Conservation (phyloP, 306 rosid species). For the Prunus fruticosa region DNA sequence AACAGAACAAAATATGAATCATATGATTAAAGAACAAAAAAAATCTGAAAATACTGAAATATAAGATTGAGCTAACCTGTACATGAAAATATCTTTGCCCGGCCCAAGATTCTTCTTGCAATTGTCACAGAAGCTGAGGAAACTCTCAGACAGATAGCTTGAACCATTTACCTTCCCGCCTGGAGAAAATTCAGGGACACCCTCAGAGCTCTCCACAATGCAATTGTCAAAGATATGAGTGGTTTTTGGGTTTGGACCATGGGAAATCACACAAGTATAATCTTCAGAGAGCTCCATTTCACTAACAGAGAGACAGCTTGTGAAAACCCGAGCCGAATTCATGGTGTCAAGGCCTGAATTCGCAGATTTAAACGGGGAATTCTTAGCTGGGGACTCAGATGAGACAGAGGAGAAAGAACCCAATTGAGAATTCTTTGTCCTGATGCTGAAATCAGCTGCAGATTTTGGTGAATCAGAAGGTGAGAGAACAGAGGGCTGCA, state of each 20-base stretch:
- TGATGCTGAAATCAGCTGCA: conserved; percentile 30
- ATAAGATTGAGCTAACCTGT: conserved; percentile 52
- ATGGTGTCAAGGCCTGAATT: conserved; percentile 25
- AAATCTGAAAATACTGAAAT: neutral
- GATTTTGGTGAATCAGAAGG: conserved; percentile 37
- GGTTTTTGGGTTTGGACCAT: conserved; percentile 78
- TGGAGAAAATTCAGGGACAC: conserved; percentile 37
- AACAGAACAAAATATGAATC: neutral
- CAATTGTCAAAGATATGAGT: conserved; percentile 74
- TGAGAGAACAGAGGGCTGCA: conserved; percentile 20
- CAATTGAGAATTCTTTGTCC: conserved; percentile 35
- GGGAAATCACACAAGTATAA: conserved; percentile 75
- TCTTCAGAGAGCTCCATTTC: conserved; percentile 92
- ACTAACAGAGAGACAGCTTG: conserved; percentile 51
- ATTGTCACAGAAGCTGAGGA: conserved; percentile 66
- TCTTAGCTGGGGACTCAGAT: conserved; percentile 33
- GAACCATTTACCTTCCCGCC: conserved; percentile 23
- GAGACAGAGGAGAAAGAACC: conserved; percentile 38
- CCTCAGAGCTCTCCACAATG: conserved; percentile 58
- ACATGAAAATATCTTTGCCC: conserved; percentile 89
- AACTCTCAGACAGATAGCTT: conserved; percentile 38
- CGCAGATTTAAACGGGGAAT: conserved; percentile 30
- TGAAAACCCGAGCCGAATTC: conserved; percentile 34
- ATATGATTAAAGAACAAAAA: neutral
- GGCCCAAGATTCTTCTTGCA: conserved; percentile 73